These are phyloP conservation scores for Trypanosoma conorhini DNA, from an alignment of 208 protist genomes.

Conservation along the genomic window DNA sequence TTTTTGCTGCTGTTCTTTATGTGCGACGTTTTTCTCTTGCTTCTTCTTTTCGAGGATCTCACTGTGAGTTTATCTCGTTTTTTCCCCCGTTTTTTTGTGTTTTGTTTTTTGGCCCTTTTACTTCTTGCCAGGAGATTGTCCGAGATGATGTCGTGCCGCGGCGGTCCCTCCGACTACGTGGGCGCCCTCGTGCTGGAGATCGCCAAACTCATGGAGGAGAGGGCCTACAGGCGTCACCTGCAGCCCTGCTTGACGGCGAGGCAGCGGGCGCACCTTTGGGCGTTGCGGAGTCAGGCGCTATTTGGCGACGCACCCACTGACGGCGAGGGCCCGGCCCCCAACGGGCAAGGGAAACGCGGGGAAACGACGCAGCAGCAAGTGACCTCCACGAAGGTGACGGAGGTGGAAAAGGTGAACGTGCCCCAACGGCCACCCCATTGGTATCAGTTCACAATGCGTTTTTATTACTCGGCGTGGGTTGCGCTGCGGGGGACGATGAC, in stretches of 20 bases:
- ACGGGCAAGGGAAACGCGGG: constrained; percentile 2
- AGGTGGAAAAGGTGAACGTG: not conserved
- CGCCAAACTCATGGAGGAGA: constrained; percentile 42
- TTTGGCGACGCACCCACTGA: constrained; percentile 63
- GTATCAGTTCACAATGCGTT: constrained; percentile 63
- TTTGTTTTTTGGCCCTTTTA: too few relatives aligned
- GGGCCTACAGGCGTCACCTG: constrained; percentile 35
- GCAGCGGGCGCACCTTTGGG: constrained; percentile 51
- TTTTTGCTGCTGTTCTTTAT: too few relatives aligned
- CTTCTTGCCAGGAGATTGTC: not conserved
- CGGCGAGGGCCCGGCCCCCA: not conserved
- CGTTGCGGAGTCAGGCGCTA: constrained; percentile 65
- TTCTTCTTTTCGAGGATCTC: too few relatives aligned
- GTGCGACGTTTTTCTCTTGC: too few relatives aligned
- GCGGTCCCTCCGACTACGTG: constrained; percentile 7
- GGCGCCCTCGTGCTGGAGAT: constrained; percentile 31
- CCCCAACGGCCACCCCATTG: constrained; percentile 35
- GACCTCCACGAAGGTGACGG: too few relatives aligned
- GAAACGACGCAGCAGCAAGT: not conserved
- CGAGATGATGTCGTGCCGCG: not conserved
- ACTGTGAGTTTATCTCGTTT: too few relatives aligned
- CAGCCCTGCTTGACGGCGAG: constrained; percentile 24
- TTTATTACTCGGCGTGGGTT: constrained; percentile 47
- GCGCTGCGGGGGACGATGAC: constrained; percentile 62
- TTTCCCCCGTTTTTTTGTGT: too few relatives aligned